A percentile compares a stretch with the other conserved stretches of the same genome.
phyloP scores from a whole-genome alignment of 192 early-diverging fungal genomes.

The Coemansia sp. region DNA sequence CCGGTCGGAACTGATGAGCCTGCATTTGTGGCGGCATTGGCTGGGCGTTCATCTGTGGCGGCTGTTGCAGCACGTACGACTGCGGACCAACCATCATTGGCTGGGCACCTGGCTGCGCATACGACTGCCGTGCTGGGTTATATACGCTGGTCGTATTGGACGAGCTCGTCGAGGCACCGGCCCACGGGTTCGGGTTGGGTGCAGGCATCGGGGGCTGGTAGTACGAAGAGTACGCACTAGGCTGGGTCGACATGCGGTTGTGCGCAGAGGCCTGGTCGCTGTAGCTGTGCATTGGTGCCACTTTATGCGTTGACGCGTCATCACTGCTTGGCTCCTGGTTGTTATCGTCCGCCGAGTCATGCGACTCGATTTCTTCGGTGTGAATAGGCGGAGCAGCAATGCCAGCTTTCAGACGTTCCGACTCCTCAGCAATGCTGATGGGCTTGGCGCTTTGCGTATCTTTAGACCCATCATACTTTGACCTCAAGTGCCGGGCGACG shows the following conservation, averaged over 20 bases:
- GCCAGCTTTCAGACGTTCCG: slow-evolving; percentile 3
- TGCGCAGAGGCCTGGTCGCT: background rate
- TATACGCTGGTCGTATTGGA: slow-evolving; percentile 7
- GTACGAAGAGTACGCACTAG: slow-evolving; percentile 13
- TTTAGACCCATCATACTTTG: background rate
- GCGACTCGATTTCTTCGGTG: slow-evolving; percentile 1
- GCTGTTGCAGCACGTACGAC: slow-evolving; percentile 1
- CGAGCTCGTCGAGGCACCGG: slow-evolving; percentile 9
- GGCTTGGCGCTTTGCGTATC: slow-evolving; percentile 18
- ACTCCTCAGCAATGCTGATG: slow-evolving; percentile 6
- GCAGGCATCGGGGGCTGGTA: slow-evolving; percentile 12
- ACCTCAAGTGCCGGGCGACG: slow-evolving; percentile 26
- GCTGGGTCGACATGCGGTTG: slow-evolving; percentile 3
- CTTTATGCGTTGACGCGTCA: slow-evolving; percentile 9
- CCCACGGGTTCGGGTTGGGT: slow-evolving; percentile 19
- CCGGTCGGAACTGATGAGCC: slow-evolving; percentile 14
- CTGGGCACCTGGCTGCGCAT: slow-evolving; percentile 6
- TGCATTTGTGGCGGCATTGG: background rate
- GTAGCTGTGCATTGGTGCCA: slow-evolving; percentile 7
- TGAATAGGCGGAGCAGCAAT: slow-evolving; percentile 11
- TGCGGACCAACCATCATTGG: slow-evolving; percentile 3
- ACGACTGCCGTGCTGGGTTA: slow-evolving; percentile 6
- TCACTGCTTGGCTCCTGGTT: slow-evolving; percentile 1
- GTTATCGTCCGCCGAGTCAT: background rate
- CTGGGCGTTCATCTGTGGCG: no score